phyloP scores from a whole-genome alignment of 1,284 basidiomycete genomes.

The Crepidotus sp. region DNA sequence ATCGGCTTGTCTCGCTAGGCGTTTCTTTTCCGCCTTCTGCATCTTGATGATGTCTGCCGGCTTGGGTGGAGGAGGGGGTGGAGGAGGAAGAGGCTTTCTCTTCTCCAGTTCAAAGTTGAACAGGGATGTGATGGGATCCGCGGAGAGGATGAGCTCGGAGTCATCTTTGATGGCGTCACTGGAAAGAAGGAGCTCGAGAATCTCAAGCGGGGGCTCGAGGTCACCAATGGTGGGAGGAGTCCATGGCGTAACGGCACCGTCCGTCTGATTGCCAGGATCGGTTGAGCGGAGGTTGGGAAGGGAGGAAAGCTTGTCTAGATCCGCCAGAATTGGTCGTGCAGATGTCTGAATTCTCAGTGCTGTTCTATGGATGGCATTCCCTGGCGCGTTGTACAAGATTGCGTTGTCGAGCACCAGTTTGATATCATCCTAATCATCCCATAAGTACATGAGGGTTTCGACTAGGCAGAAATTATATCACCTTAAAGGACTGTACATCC shows the following conservation, averaged over 20 bases:
- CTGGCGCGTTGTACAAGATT: slow-evolving; percentile 76
- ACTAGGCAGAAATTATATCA: slow-evolving; percentile 24
- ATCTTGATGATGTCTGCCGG: neutral
- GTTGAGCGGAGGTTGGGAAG: slow-evolving; percentile 12
- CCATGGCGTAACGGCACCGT: slow-evolving; percentile 5
- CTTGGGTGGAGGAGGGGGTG: slow-evolving; percentile 22
- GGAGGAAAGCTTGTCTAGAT: slow-evolving; percentile 37
- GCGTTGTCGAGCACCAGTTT: slow-evolving; percentile 82
- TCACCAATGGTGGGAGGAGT: slow-evolving; percentile 26
- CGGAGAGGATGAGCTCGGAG: slow-evolving; percentile 42
- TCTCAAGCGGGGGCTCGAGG: slow-evolving; percentile 57
- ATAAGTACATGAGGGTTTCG: neutral
- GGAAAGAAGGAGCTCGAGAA: slow-evolving; percentile 48
- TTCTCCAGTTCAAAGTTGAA: slow-evolving; percentile 59
- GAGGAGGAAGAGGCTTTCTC: slow-evolving; percentile 42
- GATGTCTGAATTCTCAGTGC: slow-evolving; percentile 63
- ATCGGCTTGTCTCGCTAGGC: neutral
- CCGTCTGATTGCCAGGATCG: slow-evolving; percentile 2
- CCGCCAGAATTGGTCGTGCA: slow-evolving; percentile 51
- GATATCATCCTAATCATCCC: slow-evolving; percentile 59
- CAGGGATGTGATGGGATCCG: slow-evolving; percentile 57
- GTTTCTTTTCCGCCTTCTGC: slow-evolving; percentile 3
- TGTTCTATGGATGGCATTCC: slow-evolving; percentile 64
- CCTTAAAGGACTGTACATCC: slow-evolving; percentile 70
- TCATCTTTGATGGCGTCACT: slow-evolving; percentile 42